Conservation (phyloP, 352 stramenopile genomes). For the Globisporangium barbulae region DNA sequence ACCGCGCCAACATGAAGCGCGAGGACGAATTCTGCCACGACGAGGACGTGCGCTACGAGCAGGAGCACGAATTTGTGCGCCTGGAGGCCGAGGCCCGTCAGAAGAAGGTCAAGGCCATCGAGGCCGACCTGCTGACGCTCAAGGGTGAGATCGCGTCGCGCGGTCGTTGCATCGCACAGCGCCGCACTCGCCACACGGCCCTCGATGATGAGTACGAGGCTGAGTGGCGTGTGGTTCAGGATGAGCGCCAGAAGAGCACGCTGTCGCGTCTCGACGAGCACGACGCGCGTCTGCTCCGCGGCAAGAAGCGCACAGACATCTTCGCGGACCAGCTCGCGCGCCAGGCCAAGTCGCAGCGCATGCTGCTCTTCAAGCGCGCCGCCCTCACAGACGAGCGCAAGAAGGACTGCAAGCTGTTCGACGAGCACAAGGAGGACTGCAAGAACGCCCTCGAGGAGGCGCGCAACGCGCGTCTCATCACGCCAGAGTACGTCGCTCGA, state of each 20-base stretch:
- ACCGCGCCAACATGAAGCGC: constrained; percentile 87
- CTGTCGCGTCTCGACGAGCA: constrained; percentile 67
- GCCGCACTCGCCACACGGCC: constrained; percentile 62
- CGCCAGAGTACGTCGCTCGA: constrained; percentile 80
- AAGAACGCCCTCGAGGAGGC: constrained; percentile 72
- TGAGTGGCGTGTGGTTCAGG: constrained; percentile 79
- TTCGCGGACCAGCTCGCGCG: constrained; percentile 75
- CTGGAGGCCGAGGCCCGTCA: constrained; percentile 67
- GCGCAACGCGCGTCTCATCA: constrained; percentile 67
- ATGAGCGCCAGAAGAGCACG: constrained; percentile 56
- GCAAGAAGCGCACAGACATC: constrained; percentile 84
- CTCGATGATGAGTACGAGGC: constrained; percentile 83
- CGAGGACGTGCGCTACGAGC: constrained; percentile 79
- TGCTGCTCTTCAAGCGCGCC: constrained; percentile 86
- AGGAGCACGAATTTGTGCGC: constrained; percentile 84
- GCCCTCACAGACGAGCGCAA: constrained; percentile 84
- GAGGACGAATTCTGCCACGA: constrained; percentile 87
- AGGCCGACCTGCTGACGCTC: constrained; percentile 67
- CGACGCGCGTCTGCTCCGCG: constrained; percentile 57
- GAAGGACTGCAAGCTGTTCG: constrained; percentile 73
- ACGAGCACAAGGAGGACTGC: constrained; percentile 83
- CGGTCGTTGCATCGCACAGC: constrained; percentile 68
- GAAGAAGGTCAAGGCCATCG: constrained; percentile 83
- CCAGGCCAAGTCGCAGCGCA: constrained; percentile 80
- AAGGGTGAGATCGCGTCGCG: constrained; percentile 81